A percentile compares a stretch with the other conserved stretches of the same genome.
Evolutionary conservation across 106 monocot genomes (phyloP).

Genomic region (Dendrobium nobile): DNA sequence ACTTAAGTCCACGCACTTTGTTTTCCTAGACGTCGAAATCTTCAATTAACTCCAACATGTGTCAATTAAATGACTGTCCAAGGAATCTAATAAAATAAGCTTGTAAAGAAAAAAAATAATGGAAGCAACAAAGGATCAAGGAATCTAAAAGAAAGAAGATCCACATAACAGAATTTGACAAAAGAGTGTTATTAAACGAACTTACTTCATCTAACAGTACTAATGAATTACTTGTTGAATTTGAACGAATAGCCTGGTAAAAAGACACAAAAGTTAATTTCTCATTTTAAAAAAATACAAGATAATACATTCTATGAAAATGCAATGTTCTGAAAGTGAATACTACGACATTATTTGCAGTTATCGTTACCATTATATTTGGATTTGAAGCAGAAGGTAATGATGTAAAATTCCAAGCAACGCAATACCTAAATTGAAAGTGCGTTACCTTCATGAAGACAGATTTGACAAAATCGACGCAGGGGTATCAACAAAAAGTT

Average conservation of each 20-base stretch:
- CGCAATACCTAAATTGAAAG: neutral
- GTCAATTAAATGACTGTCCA: neutral
- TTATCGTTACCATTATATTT: neutral
- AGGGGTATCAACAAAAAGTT: neutral
- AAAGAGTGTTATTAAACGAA: neutral
- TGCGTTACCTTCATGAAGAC: neutral
- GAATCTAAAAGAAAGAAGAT: neutral
- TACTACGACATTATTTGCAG: neutral
- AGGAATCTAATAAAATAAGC: neutral
- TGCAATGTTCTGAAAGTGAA: neutral
- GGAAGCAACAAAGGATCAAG: neutral
- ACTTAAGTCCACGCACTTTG: too few relatives aligned
- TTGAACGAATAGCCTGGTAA: conserved; percentile 56
- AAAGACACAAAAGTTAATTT: neutral
- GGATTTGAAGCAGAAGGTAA: neutral
- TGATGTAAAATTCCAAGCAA: neutral
- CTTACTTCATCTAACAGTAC: conserved; percentile 83
- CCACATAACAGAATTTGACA: neutral
- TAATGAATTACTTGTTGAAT: conserved; percentile 46
- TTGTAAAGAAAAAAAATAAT: neutral
- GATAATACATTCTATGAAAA: neutral
- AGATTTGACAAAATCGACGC: neutral
- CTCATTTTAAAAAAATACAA: neutral
- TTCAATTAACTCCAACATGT: neutral
- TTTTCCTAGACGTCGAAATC: too few relatives aligned